Percentiles rank a stretch among this genome's conserved stretches.
Conservation (phyloP, 306 rosid species). For the Carpinus fangiana region DNA sequence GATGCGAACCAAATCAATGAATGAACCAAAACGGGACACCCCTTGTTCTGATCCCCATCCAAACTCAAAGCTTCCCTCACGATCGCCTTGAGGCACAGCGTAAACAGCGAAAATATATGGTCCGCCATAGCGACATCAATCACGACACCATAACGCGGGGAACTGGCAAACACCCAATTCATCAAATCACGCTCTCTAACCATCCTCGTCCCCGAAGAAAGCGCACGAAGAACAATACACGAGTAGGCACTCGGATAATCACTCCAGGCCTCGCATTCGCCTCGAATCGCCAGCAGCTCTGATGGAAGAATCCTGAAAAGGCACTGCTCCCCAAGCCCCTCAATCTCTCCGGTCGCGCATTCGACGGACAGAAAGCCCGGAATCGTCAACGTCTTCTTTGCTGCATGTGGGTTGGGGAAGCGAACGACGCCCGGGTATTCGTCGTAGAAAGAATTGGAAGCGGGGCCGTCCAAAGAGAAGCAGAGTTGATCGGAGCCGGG, state of each 20-base stretch:
- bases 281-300: slow-evolving; percentile 40
- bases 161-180: slow-evolving; percentile 60
- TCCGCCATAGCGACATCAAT: slow-evolving; percentile 59
- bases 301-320: slow-evolving; percentile 55
- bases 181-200: slow-evolving; percentile 33
- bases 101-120: slow-evolving; percentile 55
- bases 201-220: slow-evolving; percentile 36
- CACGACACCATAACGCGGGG: slow-evolving; percentile 66
- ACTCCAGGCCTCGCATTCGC: slow-evolving; percentile 63
- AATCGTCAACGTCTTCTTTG: slow-evolving; percentile 44
- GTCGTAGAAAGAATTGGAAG: slow-evolving; percentile 57
- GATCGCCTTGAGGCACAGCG: slow-evolving; percentile 60
- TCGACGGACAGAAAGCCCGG: slow-evolving; percentile 57
- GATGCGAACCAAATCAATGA: slow-evolving; percentile 63
- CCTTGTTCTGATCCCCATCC: slow-evolving; percentile 5
- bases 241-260: slow-evolving; percentile 51
- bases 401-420: slow-evolving; percentile 32
- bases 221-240: slow-evolving; percentile 34
- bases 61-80: slow-evolving; percentile 50
- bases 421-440: slow-evolving; percentile 67
- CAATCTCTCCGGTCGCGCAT: slow-evolving; percentile 28
- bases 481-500: slow-evolving; percentile 47
- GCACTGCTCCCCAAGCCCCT: neutral
- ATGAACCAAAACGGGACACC: slow-evolving; percentile 58
- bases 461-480: slow-evolving; percentile 45